Base-by-base conservation (phyloP, 306 rosid species). In the Quercus berberidifolia region DNA sequence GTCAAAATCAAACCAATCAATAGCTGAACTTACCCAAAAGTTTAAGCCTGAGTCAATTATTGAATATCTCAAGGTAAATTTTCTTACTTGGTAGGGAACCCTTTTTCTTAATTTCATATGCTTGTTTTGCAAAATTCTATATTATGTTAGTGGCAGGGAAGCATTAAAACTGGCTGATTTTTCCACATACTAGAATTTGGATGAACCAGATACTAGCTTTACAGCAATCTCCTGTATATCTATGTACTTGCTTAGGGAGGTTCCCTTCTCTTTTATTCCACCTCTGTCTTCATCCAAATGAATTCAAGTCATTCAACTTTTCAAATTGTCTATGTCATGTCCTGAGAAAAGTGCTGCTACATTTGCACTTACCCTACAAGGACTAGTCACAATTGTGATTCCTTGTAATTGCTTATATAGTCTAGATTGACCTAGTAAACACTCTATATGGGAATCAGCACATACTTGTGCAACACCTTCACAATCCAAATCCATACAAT, bases 1-100 rank as follows among this genome's bases (percentile, higher is more conserved):
- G 76, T 90, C 97, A 31, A 93, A 83, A 83, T 87, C 91, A 82
- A 75, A 77, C 43, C 93, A 87, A 78, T 82, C 68, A 52, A 83
- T 80, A 64, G 51, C 86, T 77, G 96, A 89, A 38, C 81, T 86
- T 80, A 83, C 86, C 57, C 94, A 88, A 71, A 90, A 75, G 72
- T 91, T 93, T 78, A 93, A 87, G 87, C 97, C 98, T 1, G 97
- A 96, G 81, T 88, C 88, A 85, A 90, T 96, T 63, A 92, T 96
- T 78, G 97, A 96, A 80, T 96, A 96, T 89, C 99, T 96, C 87
- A 96, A 96, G 99, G 99, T 89, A 77, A 31, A 55, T 71, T 75
- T 80, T 82, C 80, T 60, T 62, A 19, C 58, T 76, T 69, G 56
- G 72, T 73, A 71, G 74, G 70, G 31, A 78, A 64, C 55, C 41